Percentiles rank a stretch among this genome's conserved stretches.
Evolutionary conservation across 352 stramenopile genomes (phyloP).

Genomic region (Globisporangium nunn): DNA sequence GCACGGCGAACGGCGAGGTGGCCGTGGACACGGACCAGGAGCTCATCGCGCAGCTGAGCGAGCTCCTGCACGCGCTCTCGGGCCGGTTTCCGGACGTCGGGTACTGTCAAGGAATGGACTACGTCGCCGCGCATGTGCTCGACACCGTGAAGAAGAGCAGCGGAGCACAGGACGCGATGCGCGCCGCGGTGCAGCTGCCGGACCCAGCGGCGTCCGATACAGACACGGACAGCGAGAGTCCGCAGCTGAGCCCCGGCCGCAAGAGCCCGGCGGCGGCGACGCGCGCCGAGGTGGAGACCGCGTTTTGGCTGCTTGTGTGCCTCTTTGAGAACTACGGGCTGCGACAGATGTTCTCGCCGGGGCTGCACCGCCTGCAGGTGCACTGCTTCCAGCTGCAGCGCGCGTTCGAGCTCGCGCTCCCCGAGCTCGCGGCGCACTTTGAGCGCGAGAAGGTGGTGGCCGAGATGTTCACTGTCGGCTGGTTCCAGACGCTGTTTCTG

Average conservation of each 20-base stretch:
- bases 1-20: conserved; percentile 33
- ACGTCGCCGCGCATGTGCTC: conserved; percentile 75
- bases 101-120: conserved; percentile 88
- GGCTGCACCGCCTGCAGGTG: conserved; percentile 58
- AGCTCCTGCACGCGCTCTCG: conserved; percentile 73
- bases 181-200: neutral
- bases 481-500: conserved; percentile 85
- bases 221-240: conserved; percentile 9
- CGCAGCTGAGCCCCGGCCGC: conserved; percentile 19
- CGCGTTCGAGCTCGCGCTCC: conserved; percentile 51
- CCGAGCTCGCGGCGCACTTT: conserved; percentile 62
- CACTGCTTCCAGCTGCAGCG: conserved; percentile 79
- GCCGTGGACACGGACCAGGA: conserved; percentile 52
- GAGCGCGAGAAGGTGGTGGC: conserved; percentile 69
- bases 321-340: conserved; percentile 80
- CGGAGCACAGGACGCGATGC: conserved; percentile 23
- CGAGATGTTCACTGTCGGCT: conserved; percentile 86
- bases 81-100: conserved; percentile 76
- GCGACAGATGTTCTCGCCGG: conserved; percentile 73
- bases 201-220: conserved; percentile 6
- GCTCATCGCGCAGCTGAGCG: conserved; percentile 66
- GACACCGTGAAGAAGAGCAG: conserved; percentile 76
- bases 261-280: conserved; percentile 26
- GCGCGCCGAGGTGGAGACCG: conserved; percentile 50
- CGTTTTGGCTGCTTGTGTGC: conserved; percentile 76